Conservation (phyloP, 2,329 filamentous ascomycete species). For the Leptographium lundbergii region DNA sequence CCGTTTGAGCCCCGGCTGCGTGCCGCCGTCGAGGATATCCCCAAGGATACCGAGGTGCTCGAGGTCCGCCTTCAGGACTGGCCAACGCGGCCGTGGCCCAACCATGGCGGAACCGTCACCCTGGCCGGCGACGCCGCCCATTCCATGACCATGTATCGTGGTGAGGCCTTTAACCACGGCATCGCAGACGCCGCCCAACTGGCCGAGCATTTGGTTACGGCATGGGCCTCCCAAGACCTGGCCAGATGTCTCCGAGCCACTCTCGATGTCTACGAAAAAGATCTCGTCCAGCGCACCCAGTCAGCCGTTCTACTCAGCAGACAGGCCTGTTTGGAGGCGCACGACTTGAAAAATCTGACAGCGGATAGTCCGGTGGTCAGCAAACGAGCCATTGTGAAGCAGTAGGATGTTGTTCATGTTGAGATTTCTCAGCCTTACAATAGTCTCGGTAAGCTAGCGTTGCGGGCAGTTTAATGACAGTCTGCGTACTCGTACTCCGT, state of each 20-base stretch:
- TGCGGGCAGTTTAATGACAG: too few relatives aligned
- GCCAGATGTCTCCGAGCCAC: neutral
- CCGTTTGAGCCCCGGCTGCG: conserved; percentile 9
- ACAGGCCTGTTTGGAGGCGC: neutral
- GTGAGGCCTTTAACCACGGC: conserved; percentile 27
- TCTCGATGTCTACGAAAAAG: neutral
- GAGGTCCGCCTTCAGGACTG: conserved; percentile 22
- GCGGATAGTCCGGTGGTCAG: neutral
- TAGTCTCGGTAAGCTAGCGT: too few relatives aligned
- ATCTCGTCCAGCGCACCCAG: neutral
- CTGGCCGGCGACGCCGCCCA: conserved; percentile 42
- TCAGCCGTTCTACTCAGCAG: neutral
- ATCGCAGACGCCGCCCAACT: conserved; percentile 25
- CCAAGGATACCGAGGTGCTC: conserved; percentile 24
- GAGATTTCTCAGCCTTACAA: too few relatives aligned
- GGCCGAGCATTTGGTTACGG: conserved; percentile 7
- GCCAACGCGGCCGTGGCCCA: conserved; percentile 26
- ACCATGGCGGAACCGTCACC: conserved; percentile 28
- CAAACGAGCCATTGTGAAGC: neutral
- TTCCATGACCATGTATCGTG: conserved; percentile 44
- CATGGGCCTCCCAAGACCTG: neutral
- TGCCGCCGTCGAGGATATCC: conserved; percentile 28
- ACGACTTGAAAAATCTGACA: neutral
- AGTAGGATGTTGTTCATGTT: neutral
- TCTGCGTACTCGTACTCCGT: too few relatives aligned